Evolutionary conservation across 257 asterid species (phyloP), one percentile per base, ranked within the genome.

Genomic region (Nicotiana noctiflora): DNA sequence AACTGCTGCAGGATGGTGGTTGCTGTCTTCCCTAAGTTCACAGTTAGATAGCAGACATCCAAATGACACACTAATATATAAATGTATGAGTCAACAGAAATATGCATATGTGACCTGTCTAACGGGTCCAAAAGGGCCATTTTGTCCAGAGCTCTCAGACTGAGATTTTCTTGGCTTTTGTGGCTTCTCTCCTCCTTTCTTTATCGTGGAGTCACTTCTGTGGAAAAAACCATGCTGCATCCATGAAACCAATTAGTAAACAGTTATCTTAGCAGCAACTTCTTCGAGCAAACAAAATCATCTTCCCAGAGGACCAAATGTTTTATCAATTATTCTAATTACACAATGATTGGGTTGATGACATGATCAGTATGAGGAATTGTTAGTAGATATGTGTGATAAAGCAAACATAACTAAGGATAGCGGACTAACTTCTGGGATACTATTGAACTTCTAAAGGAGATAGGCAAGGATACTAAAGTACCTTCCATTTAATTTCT

Each of bases 31-130:
- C 40, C 40, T 21, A 23, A 72, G 37, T 8, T 44, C 4, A 40
- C 32, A 70, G 37, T 72, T 46, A 46, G 4, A 21, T 46, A 46
- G 78, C 23, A 44, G 15, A 72, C 21, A 72, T 46, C 60, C 61
- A 72, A 75, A 52, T 12, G 3, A 17, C 19, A 18, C 25, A 34
- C 66, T 57, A 74, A 4, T 19, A 55, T 23, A 51, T 49, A 67
- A 31, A 32, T 62, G 61, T 44, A 53, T 32, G 19, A 12, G 60
- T 40, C 44, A 27, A 56, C 23, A 37, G 5, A 34, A 81, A 11
- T 37, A 25, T 32, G 56, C 46, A 25, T 8, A 49, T 10, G n/a
- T 76, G 60, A 91, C 98, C 97, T 93, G 96, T 81, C 89, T 92
- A 81, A 90, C 19, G 81, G 85, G 83, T 81, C 92, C 93, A 83